Base-by-base conservation (phyloP, 768 basidiomycete species). In the Solioccasus polychromus region DNA sequence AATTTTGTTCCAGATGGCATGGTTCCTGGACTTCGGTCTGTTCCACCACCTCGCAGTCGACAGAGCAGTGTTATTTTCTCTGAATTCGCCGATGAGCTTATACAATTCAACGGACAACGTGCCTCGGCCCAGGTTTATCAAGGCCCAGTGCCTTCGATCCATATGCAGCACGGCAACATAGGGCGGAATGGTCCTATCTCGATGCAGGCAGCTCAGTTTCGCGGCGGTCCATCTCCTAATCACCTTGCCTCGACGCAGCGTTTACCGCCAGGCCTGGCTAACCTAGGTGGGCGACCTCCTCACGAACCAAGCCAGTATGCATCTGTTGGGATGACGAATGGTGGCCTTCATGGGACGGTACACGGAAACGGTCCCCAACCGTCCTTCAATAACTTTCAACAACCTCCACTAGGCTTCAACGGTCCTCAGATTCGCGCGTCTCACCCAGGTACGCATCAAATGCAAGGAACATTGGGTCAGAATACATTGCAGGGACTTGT, bases 1-100 rank as follows among this genome's bases (percentile, higher is more conserved):
- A 80, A 75, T 54, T 92, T 92, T 54, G 77, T 88, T 20, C 86
- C 89, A 9, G 87, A 92, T 66, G 86, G 85, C 23, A 80, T 92
- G 79, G 89, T 92, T 14, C 88, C 90, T 20, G 90, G 88, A 8
- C 74, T 92, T 25, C 82, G 89, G 30, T 75, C 83, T 24, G 75
- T 74, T 30, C 80, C 77, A 37, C 78, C 81, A 34, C 76, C 81
- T 44, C 77, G 85, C 49, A 75, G 68, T 57, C 74, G 85, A 37
- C 81, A 85, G 50, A 71, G 72, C 49, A 68, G 68, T 26, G 66
- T 71, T 4, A 67, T 80, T 44, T 82, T 78, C 55, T 63, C 76
- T 29, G 88, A 88, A 24, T 70, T 75, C 14, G 55, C 79, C 20
- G 88, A 90, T 19, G 88, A 90, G 19, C 62, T 74, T 0, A 55